Evolutionary conservation across 179 eudicot species (phyloP), one percentile per base, ranked within the genome.

Genomic region (Silene noctiflora): DNA sequence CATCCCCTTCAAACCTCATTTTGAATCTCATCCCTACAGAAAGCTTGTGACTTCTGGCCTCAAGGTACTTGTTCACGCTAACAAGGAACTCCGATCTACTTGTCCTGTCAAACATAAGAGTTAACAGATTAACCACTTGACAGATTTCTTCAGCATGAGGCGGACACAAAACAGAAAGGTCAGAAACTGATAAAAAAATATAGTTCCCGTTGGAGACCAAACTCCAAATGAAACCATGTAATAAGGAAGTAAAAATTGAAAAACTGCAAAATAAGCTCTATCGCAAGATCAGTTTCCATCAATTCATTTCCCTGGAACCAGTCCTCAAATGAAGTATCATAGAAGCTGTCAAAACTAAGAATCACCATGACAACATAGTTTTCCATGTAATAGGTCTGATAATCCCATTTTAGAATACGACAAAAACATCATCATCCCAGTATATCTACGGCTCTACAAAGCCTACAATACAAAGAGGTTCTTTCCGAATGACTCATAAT

Each of bases 1-100:
- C 97, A 62, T 91, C 98, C 22, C 93, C 97, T 87, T 91, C 98
- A 82, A 94, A 94, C 79, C 87, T 86, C 96, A 94, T 94, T 81
- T 90, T 89, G 78, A 94, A 94, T 77, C 98, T 84, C 97, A 91
- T 89, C 44, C 98, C 98, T 56, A 92, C 93, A 22, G 93, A 86
- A 73, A 94, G 83, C 79, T 86, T 87, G 72, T 87, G 88, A 77
- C 80, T 91, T 71, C 56, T 88, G 72, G 97, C 91, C 85, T 94
- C 96, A 56, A 94, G 89, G 79, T 92, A 92, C 83, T 89, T 94
- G 88, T 94, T 94, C 67, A 94, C 85, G 77, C 93, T 88, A 19
- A 94, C 92, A 67, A 94, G 83, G 76, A 94, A 94, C 72, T 89
- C 97, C 6, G 97, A 90, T 71, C 86, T 89, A 80, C 97, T 89